phyloP scores from a whole-genome alignment of 345 rosid genomes.

The Melaleuca alternifolia region DNA sequence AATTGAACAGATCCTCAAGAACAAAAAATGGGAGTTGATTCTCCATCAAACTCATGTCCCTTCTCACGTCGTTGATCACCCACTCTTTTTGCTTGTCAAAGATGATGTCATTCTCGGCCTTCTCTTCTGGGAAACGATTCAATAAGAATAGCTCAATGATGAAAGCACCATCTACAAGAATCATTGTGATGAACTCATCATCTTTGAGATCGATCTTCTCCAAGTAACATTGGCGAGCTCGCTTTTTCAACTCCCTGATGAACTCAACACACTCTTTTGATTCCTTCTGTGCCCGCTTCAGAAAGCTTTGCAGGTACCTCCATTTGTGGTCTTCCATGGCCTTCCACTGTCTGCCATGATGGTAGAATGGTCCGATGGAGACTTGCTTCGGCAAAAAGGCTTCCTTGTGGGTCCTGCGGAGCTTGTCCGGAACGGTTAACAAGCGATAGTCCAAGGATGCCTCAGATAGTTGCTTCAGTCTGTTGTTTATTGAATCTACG shows the following conservation, averaged over 20 bases:
- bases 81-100: neutral
- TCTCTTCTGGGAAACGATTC: neutral
- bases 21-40: conserved; percentile 7
- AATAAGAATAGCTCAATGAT: neutral
- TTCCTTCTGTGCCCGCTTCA: neutral
- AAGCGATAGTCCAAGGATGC: neutral
- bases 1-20: neutral
- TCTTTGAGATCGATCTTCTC: neutral
- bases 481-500: neutral
- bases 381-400: neutral
- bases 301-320: neutral
- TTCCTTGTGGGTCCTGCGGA: neutral
- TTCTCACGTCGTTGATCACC: neutral
- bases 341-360: neutral
- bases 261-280: neutral
- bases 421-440: neutral
- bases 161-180: neutral
- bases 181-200: neutral
- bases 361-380: neutral
- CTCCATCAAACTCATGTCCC: neutral
- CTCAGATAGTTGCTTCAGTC: neutral
- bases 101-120: neutral
- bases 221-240: neutral
- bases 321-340: neutral
- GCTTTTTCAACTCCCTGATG: neutral